Base-by-base conservation (phyloP, 768 basidiomycete genomes). In the Russula abietina region DNA sequence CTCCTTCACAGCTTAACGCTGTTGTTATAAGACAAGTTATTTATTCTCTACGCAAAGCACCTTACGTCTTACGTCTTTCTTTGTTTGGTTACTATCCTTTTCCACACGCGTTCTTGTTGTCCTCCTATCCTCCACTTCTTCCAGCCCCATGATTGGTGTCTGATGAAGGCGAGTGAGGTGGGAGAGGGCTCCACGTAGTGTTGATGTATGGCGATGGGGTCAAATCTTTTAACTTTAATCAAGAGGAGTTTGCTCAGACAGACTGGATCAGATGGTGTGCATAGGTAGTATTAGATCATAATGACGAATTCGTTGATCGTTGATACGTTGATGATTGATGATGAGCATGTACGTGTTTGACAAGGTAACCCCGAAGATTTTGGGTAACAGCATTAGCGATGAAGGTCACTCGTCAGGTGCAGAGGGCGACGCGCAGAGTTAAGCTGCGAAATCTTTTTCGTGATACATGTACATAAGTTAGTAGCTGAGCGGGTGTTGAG, bases 101-200 rank as follows among this genome's bases (percentile, higher is more conserved):
- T 62, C 49, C 57, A 26, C 50, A 57, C 68, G 65, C 63, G 65
- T 66, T 80, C 12, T 80, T 80, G 80, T 85, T 80, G 77, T 87
- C 87, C 86, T 88, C 84, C 72, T 75, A 74, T 81, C 80, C 78
- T 70, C 84, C 84, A 84, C 82, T 78, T 81, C 75, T 70, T 71
- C 72, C 69, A 70, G 64, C 67, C 72, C 65, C 66, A 68, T 33
- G 67, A 54, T 65, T 64, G 56, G 64, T 63, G 68, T 64, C 65
- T 71, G 70, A 65, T 58, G 81, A 80, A 83, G 86, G 86, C 76
- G 82, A 75, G 87, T 70, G 76, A 75, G 79, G 73, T 76, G 75
- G 77, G 83, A 89, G 88, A 89, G 87, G 87, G 87, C 87, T 77
- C 76, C 83, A 78, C 77, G 82, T 77, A 72, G 74, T 73, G 69